phyloP scores from a whole-genome alignment of 768 basidiomycete species.

The Pleurotus salmoneostramineus region DNA sequence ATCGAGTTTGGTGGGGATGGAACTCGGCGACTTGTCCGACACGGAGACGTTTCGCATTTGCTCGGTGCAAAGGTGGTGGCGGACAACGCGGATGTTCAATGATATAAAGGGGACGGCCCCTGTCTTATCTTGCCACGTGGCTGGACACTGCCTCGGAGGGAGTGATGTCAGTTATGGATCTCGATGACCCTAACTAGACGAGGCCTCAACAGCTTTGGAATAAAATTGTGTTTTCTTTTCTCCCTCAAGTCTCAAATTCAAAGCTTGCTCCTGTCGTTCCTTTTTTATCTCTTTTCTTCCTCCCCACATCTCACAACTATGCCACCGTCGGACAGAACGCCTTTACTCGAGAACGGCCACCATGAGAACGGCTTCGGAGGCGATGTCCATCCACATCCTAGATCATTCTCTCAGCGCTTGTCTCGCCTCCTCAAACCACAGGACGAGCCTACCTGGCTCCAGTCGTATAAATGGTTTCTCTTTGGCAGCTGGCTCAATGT shows the following conservation, averaged over 20 bases:
- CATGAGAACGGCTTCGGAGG: constrained; percentile 32
- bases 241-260: neutral
- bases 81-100: constrained; percentile 43
- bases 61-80: constrained; percentile 26
- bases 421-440: constrained; percentile 46
- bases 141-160: constrained; percentile 12
- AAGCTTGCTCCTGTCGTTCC: constrained; percentile 6
- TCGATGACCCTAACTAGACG: neutral
- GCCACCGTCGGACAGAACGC: constrained; percentile 38
- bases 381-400: constrained; percentile 5
- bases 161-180: neutral
- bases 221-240: constrained; percentile 6
- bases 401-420: constrained; percentile 29
- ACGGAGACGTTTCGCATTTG: constrained; percentile 56
- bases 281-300: constrained; percentile 8
- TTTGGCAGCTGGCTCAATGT: constrained; percentile 70
- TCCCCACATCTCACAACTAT: constrained; percentile 19
- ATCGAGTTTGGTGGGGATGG: constrained; percentile 47
- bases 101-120: constrained; percentile 4
- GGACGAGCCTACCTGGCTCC: constrained; percentile 57
- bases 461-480: constrained; percentile 58
- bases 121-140: neutral
- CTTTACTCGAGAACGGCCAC: constrained; percentile 45
- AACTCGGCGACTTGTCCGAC: constrained; percentile 37
- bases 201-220: constrained; percentile 1